These are phyloP conservation scores for Nicotiana noctiflora DNA, from an alignment of 257 asterid genomes.

Conservation along the genomic window DNA sequence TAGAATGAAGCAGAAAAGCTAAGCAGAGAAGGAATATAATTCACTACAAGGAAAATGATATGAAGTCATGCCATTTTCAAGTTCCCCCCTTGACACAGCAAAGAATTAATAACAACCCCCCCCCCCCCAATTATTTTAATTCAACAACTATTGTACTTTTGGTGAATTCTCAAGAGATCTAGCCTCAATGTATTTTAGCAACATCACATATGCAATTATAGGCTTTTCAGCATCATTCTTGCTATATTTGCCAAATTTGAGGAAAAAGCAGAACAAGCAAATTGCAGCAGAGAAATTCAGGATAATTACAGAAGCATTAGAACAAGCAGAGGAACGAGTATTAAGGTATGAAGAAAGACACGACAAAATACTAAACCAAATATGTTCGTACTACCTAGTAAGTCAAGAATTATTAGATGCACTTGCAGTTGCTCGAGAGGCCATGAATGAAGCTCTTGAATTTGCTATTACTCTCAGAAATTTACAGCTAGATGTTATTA, in stretches of 20 bases:
- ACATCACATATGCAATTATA: slow-evolving; percentile 15
- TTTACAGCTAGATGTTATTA: slow-evolving; percentile 22
- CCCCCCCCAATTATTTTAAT: not conserved
- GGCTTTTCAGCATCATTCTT: slow-evolving; percentile 31
- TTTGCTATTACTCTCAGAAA: slow-evolving; percentile 23
- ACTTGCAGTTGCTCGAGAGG: slow-evolving; percentile 30
- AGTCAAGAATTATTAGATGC: slow-evolving; percentile 35
- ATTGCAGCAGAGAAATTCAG: slow-evolving; percentile 17
- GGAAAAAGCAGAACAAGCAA: slow-evolving; percentile 16
- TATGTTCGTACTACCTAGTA: slow-evolving; percentile 36
- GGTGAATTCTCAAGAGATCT: not conserved
- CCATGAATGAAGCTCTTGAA: slow-evolving; percentile 32
- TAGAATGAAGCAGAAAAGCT: not conserved
- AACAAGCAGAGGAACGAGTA: slow-evolving; percentile 26
- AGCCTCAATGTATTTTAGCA: slow-evolving; percentile 16
- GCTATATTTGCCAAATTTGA: slow-evolving; percentile 14
- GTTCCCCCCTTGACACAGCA: not conserved
- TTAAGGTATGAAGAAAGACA: slow-evolving; percentile 37
- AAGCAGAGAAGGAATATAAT: not conserved
- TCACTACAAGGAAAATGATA: not conserved
- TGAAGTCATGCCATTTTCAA: not conserved
- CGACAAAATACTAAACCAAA: slow-evolving; percentile 30
- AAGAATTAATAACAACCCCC: not conserved
- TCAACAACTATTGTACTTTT: not conserved
- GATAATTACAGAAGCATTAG: slow-evolving; percentile 25